Evolutionary conservation across 352 stramenopile species (phyloP), one percentile per base, ranked within the genome.

Genomic region (Pythium aquatile): DNA sequence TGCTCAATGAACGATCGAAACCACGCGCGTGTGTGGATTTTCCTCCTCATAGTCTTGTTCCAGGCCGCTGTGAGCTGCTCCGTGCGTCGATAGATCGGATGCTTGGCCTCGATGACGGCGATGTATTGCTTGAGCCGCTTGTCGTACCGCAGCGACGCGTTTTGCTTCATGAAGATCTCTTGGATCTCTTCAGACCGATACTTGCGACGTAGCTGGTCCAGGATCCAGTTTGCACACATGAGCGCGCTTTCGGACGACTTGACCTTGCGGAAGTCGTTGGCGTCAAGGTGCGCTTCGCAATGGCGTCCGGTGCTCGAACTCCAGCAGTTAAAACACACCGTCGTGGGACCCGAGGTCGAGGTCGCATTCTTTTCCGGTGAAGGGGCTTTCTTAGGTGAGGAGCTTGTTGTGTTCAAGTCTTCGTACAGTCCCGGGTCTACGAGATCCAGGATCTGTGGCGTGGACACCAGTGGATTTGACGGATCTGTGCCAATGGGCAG

Each of bases 261-360:
- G 26, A 89, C 69, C 24, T 83, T 83, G 14, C 75, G 84, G 17
- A 61, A 78, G 16, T 85, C 75, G 42, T 69, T 77, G 8, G 81
- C 69, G 32, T 84, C 81, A 20, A 62, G 40, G 54, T 91, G 83
- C 6, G 77, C 55, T 11, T 91, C 96, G 66, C 74, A 98, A 62
- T 81, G 68, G 17, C 87, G 94, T 24, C 86, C 78, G 29, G 80
- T 94, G 55, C 90, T 96, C 10, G 91, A 83, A 46, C 86, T 96
- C 94, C 94, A 98, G 76, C 94, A 98, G 55, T 96, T 97, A 72
- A 98, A 98, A 69, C 93, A 98, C 5, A 91, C 68, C 7, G 44
- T 48, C 2, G 58, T 46, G 10, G 40, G 42, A 5, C 16, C 48
- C 26, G 30, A 17, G 13, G 42, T 30, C 26, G 30, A 17, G 13